A percentile compares a stretch with the other conserved stretches of the same genome.
Evolutionary conservation across 2,329 filamentous ascomycete species (phyloP).

Genomic region (Pyricularia grisea): DNA sequence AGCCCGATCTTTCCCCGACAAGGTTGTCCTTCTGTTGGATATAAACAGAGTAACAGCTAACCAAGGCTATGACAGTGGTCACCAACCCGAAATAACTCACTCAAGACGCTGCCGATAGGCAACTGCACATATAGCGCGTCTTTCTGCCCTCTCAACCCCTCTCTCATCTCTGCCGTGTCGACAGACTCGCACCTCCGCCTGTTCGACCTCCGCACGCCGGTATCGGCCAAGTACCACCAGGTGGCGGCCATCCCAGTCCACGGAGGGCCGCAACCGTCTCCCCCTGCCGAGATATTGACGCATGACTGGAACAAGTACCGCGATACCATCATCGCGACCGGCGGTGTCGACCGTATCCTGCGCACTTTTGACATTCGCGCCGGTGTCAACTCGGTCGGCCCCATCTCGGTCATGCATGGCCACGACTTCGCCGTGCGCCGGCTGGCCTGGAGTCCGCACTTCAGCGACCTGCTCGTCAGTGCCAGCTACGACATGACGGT

Average conservation of each 20-base stretch:
- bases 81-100: conserved; percentile 61
- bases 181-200: conserved; percentile 83
- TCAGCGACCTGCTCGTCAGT: conserved; percentile 77
- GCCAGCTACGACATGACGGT: conserved; percentile 98
- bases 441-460: conserved; percentile 86
- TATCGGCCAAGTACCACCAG: conserved; percentile 80
- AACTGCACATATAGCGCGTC: conserved; percentile 90
- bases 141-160: conserved; percentile 81
- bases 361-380: conserved; percentile 82
- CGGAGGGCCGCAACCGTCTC: conserved; percentile 25
- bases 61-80: conserved; percentile 54
- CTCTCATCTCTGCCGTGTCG: conserved; percentile 77
- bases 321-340: conserved; percentile 74
- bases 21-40: background rate
- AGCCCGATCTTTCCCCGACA: background rate
- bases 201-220: conserved; percentile 83
- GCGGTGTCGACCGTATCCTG: conserved; percentile 78
- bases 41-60: background rate
- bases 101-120: conserved; percentile 82
- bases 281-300: conserved; percentile 78
- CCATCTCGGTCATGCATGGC: conserved; percentile 65
- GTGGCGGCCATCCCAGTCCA: conserved; percentile 78
- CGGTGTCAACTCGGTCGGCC: conserved; percentile 39
- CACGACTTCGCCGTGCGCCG: conserved; percentile 87
- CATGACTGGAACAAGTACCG: conserved; percentile 99